Evolutionary conservation across 2,329 filamentous ascomycete species (phyloP), one percentile per base, ranked within the genome.

Genomic region (Calonectria pauciramosa): DNA sequence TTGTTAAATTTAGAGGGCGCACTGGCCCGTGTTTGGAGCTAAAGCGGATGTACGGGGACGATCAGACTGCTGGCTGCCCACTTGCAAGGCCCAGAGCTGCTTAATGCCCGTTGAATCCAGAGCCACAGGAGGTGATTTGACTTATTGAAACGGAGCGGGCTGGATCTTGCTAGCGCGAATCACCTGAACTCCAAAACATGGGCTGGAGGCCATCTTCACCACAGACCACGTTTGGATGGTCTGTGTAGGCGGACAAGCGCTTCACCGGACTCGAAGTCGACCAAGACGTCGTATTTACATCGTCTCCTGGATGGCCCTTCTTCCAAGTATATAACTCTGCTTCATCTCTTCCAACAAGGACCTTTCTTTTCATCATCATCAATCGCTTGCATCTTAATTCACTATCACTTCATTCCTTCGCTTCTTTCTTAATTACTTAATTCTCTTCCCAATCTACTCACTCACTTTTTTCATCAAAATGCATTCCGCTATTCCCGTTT

Each of bases 311-410:
- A 60, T 28, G 20, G 23, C 38, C n/a, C n/a, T 6, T 38, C 9
- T 20, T 26, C 8, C 34, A 20, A 38, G 20, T 63, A 63, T 63
- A 63, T 63, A 63, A 38, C 36, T 36, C 11, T 14, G 14, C 56
- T 13, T 63, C 56, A 63, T 26, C 36, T 63, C 36, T 38, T 16
- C 36, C 56, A 63, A 11, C 34, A 41, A 23, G 23, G 23, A 28
- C 5, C 2, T 60, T 30, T 36, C 6, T 54, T 41, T 41, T 63
- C n/a, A 47, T 63, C 56, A 63, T 63, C 56, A 63, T 41, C 36
- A 63, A 63, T 63, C 56, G 56, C 56, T 63, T 63, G 10, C 56
- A 63, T 63, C 23, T 28, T 41, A 63, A 41, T 63, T 28, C 56
- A 63, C 36, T 41, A 63, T 18, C 28, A 41, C 9, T 13, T 26